Percentiles rank a stretch among this genome's conserved stretches.
Conservation (phyloP, 306 rosid species). For the Lagenaria siceraria region DNA sequence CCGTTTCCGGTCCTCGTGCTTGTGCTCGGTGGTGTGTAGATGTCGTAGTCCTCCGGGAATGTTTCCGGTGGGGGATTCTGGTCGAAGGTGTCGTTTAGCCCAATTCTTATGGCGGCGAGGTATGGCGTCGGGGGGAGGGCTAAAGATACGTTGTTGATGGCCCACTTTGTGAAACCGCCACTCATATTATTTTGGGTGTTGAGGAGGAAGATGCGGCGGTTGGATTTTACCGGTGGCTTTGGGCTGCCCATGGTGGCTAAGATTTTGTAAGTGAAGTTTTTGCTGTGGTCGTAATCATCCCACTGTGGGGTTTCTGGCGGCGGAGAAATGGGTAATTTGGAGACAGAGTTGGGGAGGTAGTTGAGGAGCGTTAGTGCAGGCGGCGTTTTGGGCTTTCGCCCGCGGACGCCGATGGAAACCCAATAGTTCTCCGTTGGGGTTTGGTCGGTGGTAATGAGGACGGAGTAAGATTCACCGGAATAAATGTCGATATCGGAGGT, state of each 20-base stretch:
- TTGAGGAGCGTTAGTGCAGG: constrained; percentile 48
- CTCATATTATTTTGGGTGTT: constrained; percentile 53
- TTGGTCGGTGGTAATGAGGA: constrained; percentile 56
- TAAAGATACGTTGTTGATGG: constrained; percentile 53
- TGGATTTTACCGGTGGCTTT: constrained; percentile 29
- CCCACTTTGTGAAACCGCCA: constrained; percentile 39
- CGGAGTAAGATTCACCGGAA: constrained; percentile 75
- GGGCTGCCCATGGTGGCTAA: constrained; percentile 42
- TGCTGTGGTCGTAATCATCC: constrained; percentile 50
- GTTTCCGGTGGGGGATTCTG: constrained; percentile 26
- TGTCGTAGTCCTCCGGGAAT: constrained; percentile 25
- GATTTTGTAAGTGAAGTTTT: constrained; percentile 34
- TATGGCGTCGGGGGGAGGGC: constrained; percentile 54
- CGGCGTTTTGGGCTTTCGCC: constrained; percentile 43
- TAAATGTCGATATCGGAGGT: constrained; percentile 67
- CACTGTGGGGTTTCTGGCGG: constrained; percentile 53
- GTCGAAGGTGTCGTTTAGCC: constrained; percentile 20
- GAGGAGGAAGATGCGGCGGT: constrained; percentile 48
- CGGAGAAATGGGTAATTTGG: constrained; percentile 44
- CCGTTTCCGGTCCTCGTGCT: constrained; percentile 36
- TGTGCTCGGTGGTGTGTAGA: constrained; percentile 21
- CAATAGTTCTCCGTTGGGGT: constrained; percentile 53
- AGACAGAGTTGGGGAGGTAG: constrained; percentile 35
- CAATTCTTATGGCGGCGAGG: constrained; percentile 38
- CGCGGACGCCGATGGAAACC: constrained; percentile 58